Conservation (phyloP, 495 filamentous ascomycete species). For the Annulohypoxylon stygium region DNA sequence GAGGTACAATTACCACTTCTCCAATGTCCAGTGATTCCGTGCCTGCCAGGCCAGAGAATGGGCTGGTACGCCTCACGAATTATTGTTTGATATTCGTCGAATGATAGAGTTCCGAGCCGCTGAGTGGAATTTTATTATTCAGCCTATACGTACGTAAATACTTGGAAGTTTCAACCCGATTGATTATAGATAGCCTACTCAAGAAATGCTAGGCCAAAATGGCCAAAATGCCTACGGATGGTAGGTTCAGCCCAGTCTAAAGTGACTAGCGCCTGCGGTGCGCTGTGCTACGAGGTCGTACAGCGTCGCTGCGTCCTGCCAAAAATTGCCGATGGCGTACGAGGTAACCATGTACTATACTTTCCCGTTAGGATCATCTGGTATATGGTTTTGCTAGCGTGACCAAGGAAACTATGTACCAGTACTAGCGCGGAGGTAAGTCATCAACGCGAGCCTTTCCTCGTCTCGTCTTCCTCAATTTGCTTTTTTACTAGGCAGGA, state of each 20-base stretch:
- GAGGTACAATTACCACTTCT: neutral
- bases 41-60: neutral
- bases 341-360: slow-evolving; percentile 15
- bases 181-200: slow-evolving; percentile 7
- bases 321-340: slow-evolving; percentile 41
- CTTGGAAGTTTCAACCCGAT: neutral
- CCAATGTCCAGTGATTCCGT: neutral
- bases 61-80: slow-evolving; percentile 2
- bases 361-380: slow-evolving; percentile 13
- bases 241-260: slow-evolving; percentile 13
- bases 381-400: slow-evolving; percentile 10
- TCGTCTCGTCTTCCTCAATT: slow-evolving; percentile 40
- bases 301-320: slow-evolving; percentile 38
- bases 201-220: slow-evolving; percentile 7
- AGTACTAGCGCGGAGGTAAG: slow-evolving; percentile 13
- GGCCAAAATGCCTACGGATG: neutral
- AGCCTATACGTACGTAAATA: neutral
- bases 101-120: neutral
- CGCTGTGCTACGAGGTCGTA: slow-evolving; percentile 41
- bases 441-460: slow-evolving; percentile 34
- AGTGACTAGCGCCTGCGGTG: slow-evolving; percentile 34
- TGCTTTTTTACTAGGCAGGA: slow-evolving; percentile 26
- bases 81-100: neutral
- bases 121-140: slow-evolving; percentile 5
- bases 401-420: slow-evolving; percentile 24